Percentiles rank a stretch among this genome's conserved stretches.
phyloP scores from a whole-genome alignment of 805 yeast species.

The Metschnikowia aberdeeniae region DNA sequence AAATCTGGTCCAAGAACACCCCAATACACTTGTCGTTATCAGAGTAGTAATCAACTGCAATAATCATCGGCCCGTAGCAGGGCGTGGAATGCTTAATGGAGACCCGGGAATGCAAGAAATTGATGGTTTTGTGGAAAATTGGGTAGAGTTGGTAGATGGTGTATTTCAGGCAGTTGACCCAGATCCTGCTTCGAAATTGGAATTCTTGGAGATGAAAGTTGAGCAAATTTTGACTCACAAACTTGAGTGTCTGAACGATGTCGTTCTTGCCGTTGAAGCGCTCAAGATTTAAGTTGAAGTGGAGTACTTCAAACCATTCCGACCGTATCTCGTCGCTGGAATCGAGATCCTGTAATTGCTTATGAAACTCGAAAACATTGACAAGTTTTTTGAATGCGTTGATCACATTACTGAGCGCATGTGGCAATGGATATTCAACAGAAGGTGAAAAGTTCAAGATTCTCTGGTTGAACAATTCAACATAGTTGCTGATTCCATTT shows the following conservation, averaged over 20 bases:
- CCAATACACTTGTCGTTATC: constrained; percentile 90
- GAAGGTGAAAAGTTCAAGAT: constrained; percentile 82
- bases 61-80: constrained; percentile 85
- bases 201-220: constrained; percentile 51
- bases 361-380: constrained; percentile 18
- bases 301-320: constrained; percentile 25
- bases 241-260: constrained; percentile 34
- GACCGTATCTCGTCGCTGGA: constrained; percentile 25
- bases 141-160: constrained; percentile 41
- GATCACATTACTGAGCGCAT: constrained; percentile 52
- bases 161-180: constrained; percentile 37
- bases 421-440: constrained; percentile 69
- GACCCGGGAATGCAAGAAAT: constrained; percentile 76
- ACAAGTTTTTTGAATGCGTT: constrained; percentile 42
- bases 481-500: constrained; percentile 32
- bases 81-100: constrained; percentile 84
- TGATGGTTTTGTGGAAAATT: constrained; percentile 67
- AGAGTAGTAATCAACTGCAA: constrained; percentile 81
- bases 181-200: constrained; percentile 43
- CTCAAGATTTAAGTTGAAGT: constrained; percentile 22
- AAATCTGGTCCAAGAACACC: constrained; percentile 75
- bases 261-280: constrained; percentile 32
- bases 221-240: constrained; percentile 30
- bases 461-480: constrained; percentile 42
- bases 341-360: constrained; percentile 19